Conservation (phyloP, 208 protist genomes). For the Novymonas esmeraldas region DNA sequence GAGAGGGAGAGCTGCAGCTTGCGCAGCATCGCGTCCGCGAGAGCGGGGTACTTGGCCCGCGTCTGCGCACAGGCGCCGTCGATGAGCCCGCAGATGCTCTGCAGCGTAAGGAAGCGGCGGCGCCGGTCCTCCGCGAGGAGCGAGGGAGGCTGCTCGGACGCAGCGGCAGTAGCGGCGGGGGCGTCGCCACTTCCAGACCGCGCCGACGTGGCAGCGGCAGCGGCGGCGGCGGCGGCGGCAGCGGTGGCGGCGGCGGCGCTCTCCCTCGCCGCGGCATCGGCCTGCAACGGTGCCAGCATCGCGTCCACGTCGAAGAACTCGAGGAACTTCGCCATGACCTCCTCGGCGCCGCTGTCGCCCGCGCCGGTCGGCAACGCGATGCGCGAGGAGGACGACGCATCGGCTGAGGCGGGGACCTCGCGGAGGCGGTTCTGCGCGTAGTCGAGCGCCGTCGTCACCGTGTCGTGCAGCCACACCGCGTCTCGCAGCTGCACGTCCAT, state of each 20-base stretch:
- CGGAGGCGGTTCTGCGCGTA: slow-evolving; percentile 16
- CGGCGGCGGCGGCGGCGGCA: neutral
- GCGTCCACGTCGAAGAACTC: slow-evolving; percentile 28
- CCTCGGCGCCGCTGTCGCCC: neutral
- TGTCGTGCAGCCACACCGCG: slow-evolving; percentile 36
- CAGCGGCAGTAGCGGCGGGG: neutral
- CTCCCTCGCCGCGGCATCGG: neutral
- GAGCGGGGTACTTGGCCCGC: slow-evolving; percentile 15
- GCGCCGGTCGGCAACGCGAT: neutral
- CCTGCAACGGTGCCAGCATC: slow-evolving; percentile 11
- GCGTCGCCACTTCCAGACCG: neutral
- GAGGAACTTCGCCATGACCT: slow-evolving; percentile 27
- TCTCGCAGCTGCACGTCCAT: slow-evolving; percentile 31
- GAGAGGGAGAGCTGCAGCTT: slow-evolving; percentile 16
- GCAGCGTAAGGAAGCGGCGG: slow-evolving; percentile 21
- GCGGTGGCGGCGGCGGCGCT: neutral
- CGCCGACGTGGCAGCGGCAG: neutral
- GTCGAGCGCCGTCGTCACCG: slow-evolving; percentile 32
- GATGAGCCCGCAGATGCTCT: slow-evolving; percentile 10
- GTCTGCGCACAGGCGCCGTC: slow-evolving; percentile 11
- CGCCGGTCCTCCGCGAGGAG: slow-evolving; percentile 1
- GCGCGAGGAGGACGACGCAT: slow-evolving; percentile 1
- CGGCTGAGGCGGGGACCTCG: neutral
- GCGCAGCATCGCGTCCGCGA: slow-evolving; percentile 7
- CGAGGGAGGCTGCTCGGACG: slow-evolving; percentile 1